A percentile compares a stretch with the other conserved stretches of the same genome.
phyloP scores from a whole-genome alignment of 495 filamentous ascomycete genomes.

The Annulohypoxylon bovei region DNA sequence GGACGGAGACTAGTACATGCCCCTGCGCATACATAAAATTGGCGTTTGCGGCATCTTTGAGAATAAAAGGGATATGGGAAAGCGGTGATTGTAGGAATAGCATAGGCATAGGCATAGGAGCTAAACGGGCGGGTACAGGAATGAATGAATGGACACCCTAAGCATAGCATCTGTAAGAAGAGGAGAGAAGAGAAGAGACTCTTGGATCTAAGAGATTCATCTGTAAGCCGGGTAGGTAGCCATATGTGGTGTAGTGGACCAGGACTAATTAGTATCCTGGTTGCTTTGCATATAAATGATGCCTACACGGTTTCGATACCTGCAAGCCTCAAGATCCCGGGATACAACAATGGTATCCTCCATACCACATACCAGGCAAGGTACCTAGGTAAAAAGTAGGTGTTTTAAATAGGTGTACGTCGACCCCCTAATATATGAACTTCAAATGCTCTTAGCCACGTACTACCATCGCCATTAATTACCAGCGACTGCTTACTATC shows the following conservation, averaged over 20 bases:
- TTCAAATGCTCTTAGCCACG: neutral
- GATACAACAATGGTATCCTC: neutral
- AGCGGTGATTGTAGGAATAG: neutral
- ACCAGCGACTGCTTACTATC: neutral
- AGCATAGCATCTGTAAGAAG: neutral
- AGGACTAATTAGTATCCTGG: neutral
- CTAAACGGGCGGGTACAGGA: neutral
- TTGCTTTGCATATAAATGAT: neutral
- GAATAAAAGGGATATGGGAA: neutral
- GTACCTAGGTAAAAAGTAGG: no score
- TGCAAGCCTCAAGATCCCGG: neutral
- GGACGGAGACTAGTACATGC: conserved; percentile 10
- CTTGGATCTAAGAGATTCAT: neutral
- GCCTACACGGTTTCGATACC: neutral
- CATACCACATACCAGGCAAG: neutral
- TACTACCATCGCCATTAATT: neutral
- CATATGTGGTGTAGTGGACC: neutral
- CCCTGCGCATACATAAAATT: neutral
- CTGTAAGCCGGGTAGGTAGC: neutral
- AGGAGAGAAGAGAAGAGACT: neutral
- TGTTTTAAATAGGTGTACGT: neutral
- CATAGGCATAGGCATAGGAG: neutral
- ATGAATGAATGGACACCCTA: neutral
- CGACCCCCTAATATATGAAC: neutral
- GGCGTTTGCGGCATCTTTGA: neutral